Evolutionary conservation across 2,329 filamentous ascomycete genomes (phyloP).

Genomic region (Talaromyces sp.): DNA sequence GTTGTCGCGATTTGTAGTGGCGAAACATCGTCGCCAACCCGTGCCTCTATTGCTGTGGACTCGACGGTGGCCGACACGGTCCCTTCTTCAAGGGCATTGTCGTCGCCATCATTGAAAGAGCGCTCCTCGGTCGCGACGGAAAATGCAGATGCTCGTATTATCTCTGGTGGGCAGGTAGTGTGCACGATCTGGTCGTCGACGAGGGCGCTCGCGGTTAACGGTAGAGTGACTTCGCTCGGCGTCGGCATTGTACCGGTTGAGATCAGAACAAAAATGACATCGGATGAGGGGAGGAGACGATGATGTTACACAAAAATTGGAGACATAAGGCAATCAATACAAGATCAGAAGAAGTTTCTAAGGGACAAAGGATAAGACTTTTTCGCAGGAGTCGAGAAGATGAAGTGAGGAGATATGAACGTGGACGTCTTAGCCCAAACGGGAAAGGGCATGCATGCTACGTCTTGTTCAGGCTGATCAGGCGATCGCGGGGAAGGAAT

Average conservation of each 20-base stretch:
- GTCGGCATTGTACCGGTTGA: slow-evolving; percentile 48
- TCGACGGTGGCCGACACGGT: slow-evolving; percentile 26
- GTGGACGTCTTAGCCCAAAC: slow-evolving; percentile 15
- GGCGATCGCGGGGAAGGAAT: slow-evolving; percentile 37
- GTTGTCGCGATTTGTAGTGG: slow-evolving; percentile 1
- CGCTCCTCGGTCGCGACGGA: slow-evolving; percentile 31
- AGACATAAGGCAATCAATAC: not conserved
- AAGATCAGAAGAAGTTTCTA: slow-evolving; percentile 13
- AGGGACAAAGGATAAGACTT: not conserved
- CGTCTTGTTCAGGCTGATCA: slow-evolving; percentile 20
- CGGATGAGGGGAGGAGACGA: slow-evolving; percentile 31
- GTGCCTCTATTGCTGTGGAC: slow-evolving; percentile 13
- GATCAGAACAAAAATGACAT: slow-evolving; percentile 37
- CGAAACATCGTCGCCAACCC: slow-evolving; percentile 24
- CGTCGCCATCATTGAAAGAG: slow-evolving; percentile 15
- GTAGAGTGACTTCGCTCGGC: slow-evolving; percentile 44
- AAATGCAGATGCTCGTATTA: slow-evolving; percentile 32
- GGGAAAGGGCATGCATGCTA: slow-evolving; percentile 22
- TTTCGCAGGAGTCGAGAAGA: not conserved
- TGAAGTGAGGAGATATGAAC: slow-evolving; percentile 18
- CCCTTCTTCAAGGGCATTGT: slow-evolving; percentile 29
- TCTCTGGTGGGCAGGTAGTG: slow-evolving; percentile 51
- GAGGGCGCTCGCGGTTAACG: slow-evolving; percentile 44
- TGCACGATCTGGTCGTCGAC: slow-evolving; percentile 38
- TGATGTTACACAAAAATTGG: slow-evolving; percentile 19